phyloP scores from a whole-genome alignment of 495 filamentous ascomycete species.

The Talaromyces proteolyticus region DNA sequence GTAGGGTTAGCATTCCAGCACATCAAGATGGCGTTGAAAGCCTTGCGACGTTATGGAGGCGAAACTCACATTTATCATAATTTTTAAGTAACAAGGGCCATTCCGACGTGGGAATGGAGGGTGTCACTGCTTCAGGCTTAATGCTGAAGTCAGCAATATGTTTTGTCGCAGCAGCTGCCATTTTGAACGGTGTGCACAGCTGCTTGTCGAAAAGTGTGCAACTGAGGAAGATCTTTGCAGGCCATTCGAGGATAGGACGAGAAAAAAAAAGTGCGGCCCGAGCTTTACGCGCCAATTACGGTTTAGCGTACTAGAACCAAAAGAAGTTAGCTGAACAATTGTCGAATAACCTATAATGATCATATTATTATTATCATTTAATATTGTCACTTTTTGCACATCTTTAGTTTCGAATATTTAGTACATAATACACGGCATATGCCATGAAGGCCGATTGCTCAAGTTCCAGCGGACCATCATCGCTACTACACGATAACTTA shows the following conservation, averaged over 20 bases:
- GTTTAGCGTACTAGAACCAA: conserved; percentile 24
- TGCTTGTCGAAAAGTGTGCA: background rate
- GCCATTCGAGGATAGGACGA: conserved; percentile 1
- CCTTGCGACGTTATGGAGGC: conserved; percentile 6
- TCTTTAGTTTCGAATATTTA: too few relatives aligned
- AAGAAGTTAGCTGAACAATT: too few relatives aligned
- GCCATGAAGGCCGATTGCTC: too few relatives aligned
- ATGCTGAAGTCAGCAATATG: conserved; percentile 72
- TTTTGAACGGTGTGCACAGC: conserved; percentile 19
- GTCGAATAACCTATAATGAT: too few relatives aligned
- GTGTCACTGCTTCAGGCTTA: conserved; percentile 74
- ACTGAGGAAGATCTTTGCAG: background rate
- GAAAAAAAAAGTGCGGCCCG: conserved; percentile 24
- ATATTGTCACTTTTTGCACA: too few relatives aligned
- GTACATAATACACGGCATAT: too few relatives aligned
- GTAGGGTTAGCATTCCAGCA: conserved; percentile 10
- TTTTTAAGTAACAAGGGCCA: conserved; percentile 93
- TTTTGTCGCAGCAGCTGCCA: conserved; percentile 54
- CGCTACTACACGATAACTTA: too few relatives aligned
- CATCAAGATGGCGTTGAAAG: conserved; percentile 13
- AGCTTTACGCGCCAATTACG: conserved; percentile 20
- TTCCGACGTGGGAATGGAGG: conserved; percentile 65
- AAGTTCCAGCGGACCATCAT: too few relatives aligned
- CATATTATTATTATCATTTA: too few relatives aligned
- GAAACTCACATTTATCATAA: conserved; percentile 66